Evolutionary conservation across 768 basidiomycete species (phyloP), one percentile per base, ranked within the genome.

Genomic region (Exsudoporus frostii): DNA sequence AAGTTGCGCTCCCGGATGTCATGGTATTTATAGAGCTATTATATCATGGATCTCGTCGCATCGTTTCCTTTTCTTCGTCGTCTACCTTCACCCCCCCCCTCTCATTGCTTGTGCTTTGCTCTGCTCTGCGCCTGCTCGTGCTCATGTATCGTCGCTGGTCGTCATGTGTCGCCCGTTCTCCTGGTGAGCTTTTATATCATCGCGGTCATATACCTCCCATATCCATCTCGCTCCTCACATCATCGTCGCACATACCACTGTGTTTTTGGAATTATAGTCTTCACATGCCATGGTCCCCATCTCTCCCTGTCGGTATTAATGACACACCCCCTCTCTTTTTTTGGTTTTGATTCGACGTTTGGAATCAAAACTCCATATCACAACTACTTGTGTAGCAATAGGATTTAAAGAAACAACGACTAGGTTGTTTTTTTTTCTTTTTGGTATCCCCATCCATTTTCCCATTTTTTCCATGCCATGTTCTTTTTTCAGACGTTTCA

Each of bases 11-110:
- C 24, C 25, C 6, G 29, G 32, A 37, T 33, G 37, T 33, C 17
- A 22, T 41, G 52, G 17, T 67, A 67, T 67, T 68, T 67, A 67
- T 68, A 55, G 54, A 53, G 54, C 45, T 67, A 67, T 59, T 65
- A 55, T 67, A 56, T 57, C 37, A 24, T 15, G 34, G 36, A 27
- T 24, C 41, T 34, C 39, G 30, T 42, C 34, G 5, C 22, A 32
- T 45, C 50, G 27, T 45, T 30, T 13, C 25, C 20, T 13, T 29
- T 36, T 33, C 20, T 14, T 17, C 19, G 4, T 41, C 42, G 22
- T 25, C 27, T 20, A 22, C 48, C 15, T 15, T 43, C 27, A 24
- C 17, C 8, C 5, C 9, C 36, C 17, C 27, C 50, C 13, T 11
- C 25, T 13, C 36, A 41, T 42, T 33, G 25, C 33, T 24, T 41